Percentiles rank a stretch among this genome's conserved stretches.
Conservation (phyloP, 441 rosid species). For the Eruca vesicaria region DNA sequence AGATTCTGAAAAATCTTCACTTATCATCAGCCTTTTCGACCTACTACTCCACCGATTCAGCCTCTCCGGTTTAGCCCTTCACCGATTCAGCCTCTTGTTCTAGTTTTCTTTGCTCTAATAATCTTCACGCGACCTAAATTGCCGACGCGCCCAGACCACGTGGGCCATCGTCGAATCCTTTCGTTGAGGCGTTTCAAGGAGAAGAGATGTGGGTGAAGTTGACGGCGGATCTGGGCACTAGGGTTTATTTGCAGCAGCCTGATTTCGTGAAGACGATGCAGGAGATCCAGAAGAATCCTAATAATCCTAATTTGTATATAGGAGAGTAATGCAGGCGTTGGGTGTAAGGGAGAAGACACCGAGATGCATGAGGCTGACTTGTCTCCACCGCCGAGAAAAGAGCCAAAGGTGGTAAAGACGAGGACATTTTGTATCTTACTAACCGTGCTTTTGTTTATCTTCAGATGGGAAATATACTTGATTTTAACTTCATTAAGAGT, state of each 20-base stretch:
- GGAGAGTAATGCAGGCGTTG: conserved; percentile 86
- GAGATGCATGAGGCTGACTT: conserved; percentile 54
- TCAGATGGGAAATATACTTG: conserved; percentile 76
- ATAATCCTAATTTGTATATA: too few species aligned
- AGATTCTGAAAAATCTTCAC: too few species aligned
- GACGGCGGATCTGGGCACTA: conserved; percentile 78
- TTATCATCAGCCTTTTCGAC: too few species aligned
- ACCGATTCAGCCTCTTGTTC: too few species aligned
- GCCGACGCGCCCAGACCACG: conserved; percentile 58
- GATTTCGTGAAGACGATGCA: conserved; percentile 83
- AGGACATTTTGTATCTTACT: conserved; percentile 74
- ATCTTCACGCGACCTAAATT: too few species aligned
- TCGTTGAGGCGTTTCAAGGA: conserved; percentile 67
- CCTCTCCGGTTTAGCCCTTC: too few species aligned
- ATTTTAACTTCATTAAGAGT: too few species aligned
- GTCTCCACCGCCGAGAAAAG: conserved; percentile 30
- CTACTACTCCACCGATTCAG: too few species aligned
- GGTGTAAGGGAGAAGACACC: conserved; percentile 60
- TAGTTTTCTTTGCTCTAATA: too few species aligned
- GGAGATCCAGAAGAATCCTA: too few species aligned
- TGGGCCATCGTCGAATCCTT: conserved; percentile 44
- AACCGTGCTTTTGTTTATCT: conserved; percentile 92
- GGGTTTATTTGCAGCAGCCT: conserved; percentile 65
- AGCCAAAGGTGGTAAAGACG: conserved; percentile 59
- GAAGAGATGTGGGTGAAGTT: conserved; percentile 91